Evolutionary conservation across 495 filamentous ascomycete species (phyloP), one percentile per base, ranked within the genome.

Genomic region (Xylaria cubensis): DNA sequence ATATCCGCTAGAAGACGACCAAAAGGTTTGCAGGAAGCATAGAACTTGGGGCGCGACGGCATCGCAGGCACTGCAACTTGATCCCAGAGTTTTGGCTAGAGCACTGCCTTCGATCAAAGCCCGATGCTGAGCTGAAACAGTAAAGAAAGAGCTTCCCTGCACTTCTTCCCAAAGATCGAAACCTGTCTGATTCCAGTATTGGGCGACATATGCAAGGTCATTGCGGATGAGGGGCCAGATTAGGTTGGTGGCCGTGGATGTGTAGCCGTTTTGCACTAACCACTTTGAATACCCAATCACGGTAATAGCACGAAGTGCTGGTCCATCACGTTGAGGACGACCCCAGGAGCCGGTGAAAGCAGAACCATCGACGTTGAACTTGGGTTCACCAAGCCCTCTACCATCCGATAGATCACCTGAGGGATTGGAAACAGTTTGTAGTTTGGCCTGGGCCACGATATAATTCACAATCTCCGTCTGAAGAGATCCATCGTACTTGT

Each of bases 101-200:
- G 82, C 83, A 21, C 80, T 84, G 55, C 91, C 91, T 77, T 92
- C 90, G n/a, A 90, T 82, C 21, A 93, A 78, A 19, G 91, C 86
- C 50, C 84, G 79, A 71, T 86, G 83, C 19, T 80, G 79, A 62
- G 72, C 71, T 50, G 77, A 77, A 58, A 83, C 72, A 51, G 84
- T 86, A 68, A 85, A 92, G 83, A 92, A 92, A 6, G 89, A 90
- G 61, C 81, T 83, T 58, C 89, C 88, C 19, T 84, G 78, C 1
- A 91, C 86, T 79, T 93, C 91, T 74, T 93, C 91, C 91, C 91
- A 93, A 0, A 93, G 84, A 77, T 93, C 91, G 69, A 87, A 93
- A 41, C 89, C 89, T 29, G 86, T 89, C 67, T 88, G 82, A 74
- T 88, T 90, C 92, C 92, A 94, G 81, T 93, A 90, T 73, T 92